phyloP scores from a whole-genome alignment of 345 rosid species.

The Populus alba region DNA sequence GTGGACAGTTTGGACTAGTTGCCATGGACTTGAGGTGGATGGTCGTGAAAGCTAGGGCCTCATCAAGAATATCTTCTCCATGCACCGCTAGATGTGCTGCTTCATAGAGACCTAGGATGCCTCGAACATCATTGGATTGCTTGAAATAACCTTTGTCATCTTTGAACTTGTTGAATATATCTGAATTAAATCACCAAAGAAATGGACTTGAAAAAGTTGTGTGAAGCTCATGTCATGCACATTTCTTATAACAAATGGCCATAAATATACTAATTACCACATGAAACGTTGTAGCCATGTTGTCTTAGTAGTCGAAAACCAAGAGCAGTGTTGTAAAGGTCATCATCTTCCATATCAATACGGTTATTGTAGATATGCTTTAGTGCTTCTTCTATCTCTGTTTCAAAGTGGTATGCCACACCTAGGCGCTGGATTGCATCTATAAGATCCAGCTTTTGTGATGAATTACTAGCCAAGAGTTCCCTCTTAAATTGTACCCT shows the following conservation, averaged over 20 bases:
- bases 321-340: conserved; percentile 13
- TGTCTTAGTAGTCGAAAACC: conserved; percentile 31
- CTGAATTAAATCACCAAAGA: conserved; percentile 1
- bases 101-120: conserved; percentile 17
- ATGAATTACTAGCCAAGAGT: not conserved
- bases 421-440: conserved; percentile 45
- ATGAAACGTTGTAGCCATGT: conserved; percentile 6
- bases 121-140: not conserved
- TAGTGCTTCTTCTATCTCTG: too few relatives aligned
- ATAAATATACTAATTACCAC: not conserved
- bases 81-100: too few relatives aligned
- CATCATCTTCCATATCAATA: too few relatives aligned
- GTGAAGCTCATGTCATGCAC: too few relatives aligned
- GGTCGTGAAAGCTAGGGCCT: conserved; percentile 6
- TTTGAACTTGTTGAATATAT: conserved; percentile 33
- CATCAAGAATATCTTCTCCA: conserved; percentile 12
- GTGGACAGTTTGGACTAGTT: not conserved
- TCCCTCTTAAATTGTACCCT: conserved; percentile 20
- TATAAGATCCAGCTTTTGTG: conserved; percentile 17
- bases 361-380: too few relatives aligned
- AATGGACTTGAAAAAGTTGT: too few relatives aligned
- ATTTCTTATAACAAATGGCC: too few relatives aligned
- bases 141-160: conserved; percentile 24
- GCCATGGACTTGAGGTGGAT: not conserved
- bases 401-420: conserved; percentile 45